phyloP scores from a whole-genome alignment of 352 stramenopile genomes.

The Phytophthora europaea region DNA sequence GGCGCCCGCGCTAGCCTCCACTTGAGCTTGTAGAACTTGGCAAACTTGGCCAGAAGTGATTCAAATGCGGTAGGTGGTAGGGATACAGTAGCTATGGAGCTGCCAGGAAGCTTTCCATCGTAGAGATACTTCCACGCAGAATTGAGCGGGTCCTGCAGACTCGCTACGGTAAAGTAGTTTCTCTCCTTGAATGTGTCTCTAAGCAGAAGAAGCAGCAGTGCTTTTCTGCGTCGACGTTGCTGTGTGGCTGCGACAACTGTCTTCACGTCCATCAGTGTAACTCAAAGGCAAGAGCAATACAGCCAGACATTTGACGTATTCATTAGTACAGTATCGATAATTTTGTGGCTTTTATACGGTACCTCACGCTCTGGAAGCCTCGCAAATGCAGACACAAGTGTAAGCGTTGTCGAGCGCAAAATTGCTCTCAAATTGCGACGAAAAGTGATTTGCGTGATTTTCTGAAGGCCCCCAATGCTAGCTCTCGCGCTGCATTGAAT shows the following conservation, averaged over 20 bases:
- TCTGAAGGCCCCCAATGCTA: background rate
- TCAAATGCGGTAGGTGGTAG: constrained; percentile 1
- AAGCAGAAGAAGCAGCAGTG: background rate
- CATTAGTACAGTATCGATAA: background rate
- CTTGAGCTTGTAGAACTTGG: constrained; percentile 11
- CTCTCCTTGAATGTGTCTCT: constrained; percentile 1
- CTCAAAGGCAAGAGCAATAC: background rate
- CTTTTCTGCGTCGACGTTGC: background rate
- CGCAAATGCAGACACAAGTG: background rate
- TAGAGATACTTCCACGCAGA: constrained; percentile 9
- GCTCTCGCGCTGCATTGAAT: no score
- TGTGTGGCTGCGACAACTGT: background rate
- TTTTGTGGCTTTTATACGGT: background rate
- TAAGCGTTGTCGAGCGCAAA: background rate
- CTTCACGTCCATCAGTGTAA: background rate
- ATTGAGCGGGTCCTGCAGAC: background rate
- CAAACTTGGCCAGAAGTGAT: background rate
- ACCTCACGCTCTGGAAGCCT: background rate
- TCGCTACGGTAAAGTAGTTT: constrained; percentile 4
- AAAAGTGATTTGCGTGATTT: background rate
- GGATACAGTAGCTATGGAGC: constrained; percentile 3
- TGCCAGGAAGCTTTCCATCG: background rate
- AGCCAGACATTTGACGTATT: background rate
- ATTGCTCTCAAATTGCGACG: background rate
- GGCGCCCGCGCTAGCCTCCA: background rate